Evolutionary conservation across 2,329 filamentous ascomycete genomes (phyloP).

Genomic region (Emericellopsis atlantica): DNA sequence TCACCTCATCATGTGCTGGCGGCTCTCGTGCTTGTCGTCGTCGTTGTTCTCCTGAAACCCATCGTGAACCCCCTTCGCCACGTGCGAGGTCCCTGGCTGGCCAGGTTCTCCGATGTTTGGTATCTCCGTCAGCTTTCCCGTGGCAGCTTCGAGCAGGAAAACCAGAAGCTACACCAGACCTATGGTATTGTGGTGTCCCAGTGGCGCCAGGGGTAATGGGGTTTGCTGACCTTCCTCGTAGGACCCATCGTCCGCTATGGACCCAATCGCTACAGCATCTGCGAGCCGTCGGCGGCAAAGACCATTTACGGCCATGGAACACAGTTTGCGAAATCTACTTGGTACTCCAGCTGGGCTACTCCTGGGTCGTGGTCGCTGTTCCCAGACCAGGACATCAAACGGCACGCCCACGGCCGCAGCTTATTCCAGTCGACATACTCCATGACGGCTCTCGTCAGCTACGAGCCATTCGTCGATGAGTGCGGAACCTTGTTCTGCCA

Average conservation of each 20-base stretch:
- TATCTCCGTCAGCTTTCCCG: no score
- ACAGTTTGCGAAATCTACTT: conserved; percentile 17
- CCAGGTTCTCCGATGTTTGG: no score
- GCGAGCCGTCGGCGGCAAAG: conserved; percentile 23
- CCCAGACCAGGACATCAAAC: conserved; percentile 11
- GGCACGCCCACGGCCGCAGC: conserved; percentile 12
- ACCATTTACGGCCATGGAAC: conserved; percentile 17
- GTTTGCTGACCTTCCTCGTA: conserved; percentile 1
- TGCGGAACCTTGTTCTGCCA: conserved; percentile 14
- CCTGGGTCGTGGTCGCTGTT: conserved; percentile 14
- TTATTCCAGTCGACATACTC: conserved; percentile 16
- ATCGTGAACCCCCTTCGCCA: no score
- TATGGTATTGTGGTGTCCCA: not conserved
- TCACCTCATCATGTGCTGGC: no score
- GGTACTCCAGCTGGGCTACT: conserved; percentile 15
- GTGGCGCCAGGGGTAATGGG: not conserved
- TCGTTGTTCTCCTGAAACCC: no score
- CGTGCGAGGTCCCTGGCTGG: no score
- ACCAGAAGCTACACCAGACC: no score
- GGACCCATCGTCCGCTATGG: conserved; percentile 30
- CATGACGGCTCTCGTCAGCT: conserved; percentile 18
- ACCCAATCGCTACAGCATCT: conserved; percentile 32
- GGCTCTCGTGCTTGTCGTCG: no score
- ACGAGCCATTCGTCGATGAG: conserved; percentile 19
- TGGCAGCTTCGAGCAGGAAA: no score